Base-by-base conservation (phyloP, 768 basidiomycete genomes). In the Mycena olivaceomarginata region DNA sequence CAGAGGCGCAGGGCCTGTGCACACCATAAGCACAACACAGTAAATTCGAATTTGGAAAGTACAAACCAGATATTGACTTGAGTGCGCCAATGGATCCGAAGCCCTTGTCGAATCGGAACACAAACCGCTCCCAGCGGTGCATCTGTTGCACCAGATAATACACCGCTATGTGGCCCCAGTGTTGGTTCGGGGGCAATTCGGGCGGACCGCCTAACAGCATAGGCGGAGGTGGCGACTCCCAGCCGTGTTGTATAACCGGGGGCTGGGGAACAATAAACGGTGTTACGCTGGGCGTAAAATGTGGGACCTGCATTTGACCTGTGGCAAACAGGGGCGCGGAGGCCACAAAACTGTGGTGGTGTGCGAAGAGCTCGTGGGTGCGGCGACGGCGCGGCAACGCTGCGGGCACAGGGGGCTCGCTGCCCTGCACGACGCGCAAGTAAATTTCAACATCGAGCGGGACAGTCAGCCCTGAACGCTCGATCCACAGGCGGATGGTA, bases 391-490 rank as follows among this genome's bases (percentile, higher is more conserved):
- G 85, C 80, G 53, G 85, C 84, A 67, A 84, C 80, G 18, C 85
- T 80, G 18, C 86, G 80, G 75, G 77, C 67, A 66, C 81, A 57
- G 66, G 79, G 43, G 51, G 82, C 80, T 43, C 81, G 66, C 53
- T 83, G 82, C 51, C 82, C 72, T 81, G 84, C 46, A 86, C 85
- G 39, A 93, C 90, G 46, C 92, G 93, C 51, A 96, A 86, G 82
- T 92, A 93, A 63, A 96, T 95, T 82, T 96, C 94, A 75, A 96
- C 94, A 82, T 96, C 95, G 11, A 96, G 89, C 8, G 95, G 93
- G 8, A 93, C 91, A 6, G 85, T 89, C 67, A 88, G 86, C 20
- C 95, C 95, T 15, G 95, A 94, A 39, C 95, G 92, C 83, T 96
- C 95, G 0, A 96, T 89, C 95, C 95, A 96, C 13, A 96, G 89